Base-by-base conservation (phyloP, 768 basidiomycete species). In the Cystobasidium tubakii region DNA sequence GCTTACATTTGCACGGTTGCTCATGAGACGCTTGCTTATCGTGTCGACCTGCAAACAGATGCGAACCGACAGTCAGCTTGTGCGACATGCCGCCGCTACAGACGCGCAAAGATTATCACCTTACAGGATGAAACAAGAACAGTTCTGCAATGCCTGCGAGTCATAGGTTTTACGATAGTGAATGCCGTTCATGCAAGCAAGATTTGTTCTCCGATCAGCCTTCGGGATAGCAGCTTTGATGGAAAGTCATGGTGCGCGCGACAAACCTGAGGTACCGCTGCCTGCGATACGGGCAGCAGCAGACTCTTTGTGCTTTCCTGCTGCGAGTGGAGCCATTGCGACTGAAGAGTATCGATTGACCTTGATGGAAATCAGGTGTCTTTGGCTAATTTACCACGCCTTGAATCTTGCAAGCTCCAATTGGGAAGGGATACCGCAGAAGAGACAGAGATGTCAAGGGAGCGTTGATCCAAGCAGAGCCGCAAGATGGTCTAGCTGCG, bases 11-110 rank as follows among this genome's bases (percentile, higher is more conserved):
- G 85, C 84, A 84, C 93, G 93, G 86, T 97, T 96, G 81, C 91
- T 94, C 95, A 99, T 99, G 66, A 99, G 82, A 42, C 95, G 89
- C 82, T 99, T 99, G n/a, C 96, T 92, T 69, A 97, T 88, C 0
- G 96, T 99, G 83, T 99, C 93, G 27, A 92, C 90, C 63, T 21
- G 6, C 25, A 12, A 27, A 10, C n/a, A 27, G 15, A 39, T 21
- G 3, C 55, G 25, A 12, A 31, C 15, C 19, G 27, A 23, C 57
- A 4, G 25, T 19, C 57, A 62, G 31, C 31, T 9, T 29, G 36
- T 29, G 19, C 9, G 27, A 31, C 9, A 39, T 4, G 15, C 29
- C 3, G 36, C 9, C 7, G 25, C 3, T 15, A 12, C 13, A 7
- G 25, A 62, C 3, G 64, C n/a, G n/a, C n/a, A n/a, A 63, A 39